These are phyloP conservation scores for Tephrocybe sp. DNA, from an alignment of 768 basidiomycete genomes.

Conservation along the genomic window DNA sequence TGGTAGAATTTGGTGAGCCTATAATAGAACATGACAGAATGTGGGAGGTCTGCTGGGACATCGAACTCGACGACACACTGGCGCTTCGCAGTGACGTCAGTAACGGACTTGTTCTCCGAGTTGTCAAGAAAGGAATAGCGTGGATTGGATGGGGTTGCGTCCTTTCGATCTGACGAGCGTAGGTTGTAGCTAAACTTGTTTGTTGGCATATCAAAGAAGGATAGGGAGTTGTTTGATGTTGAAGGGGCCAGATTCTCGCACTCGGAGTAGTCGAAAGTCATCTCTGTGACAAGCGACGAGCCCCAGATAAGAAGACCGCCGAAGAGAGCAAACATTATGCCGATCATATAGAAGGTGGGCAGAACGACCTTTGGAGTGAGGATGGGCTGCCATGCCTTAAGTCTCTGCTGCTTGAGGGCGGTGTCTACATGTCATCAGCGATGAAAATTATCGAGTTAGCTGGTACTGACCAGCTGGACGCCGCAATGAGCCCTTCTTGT, in stretches of 20 bases:
- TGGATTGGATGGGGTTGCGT: slow-evolving; percentile 55
- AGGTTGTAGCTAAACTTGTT: slow-evolving; percentile 67
- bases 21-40: slow-evolving; percentile 91
- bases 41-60: slow-evolving; percentile 70
- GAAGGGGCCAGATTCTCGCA: slow-evolving; percentile 69
- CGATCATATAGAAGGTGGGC: slow-evolving; percentile 93
- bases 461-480: slow-evolving; percentile 73
- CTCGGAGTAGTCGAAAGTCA: slow-evolving; percentile 92
- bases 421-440: slow-evolving; percentile 59
- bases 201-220: slow-evolving; percentile 56
- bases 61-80: slow-evolving; percentile 83
- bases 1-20: slow-evolving; percentile 96
- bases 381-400: slow-evolving; percentile 99
- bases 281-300: slow-evolving; percentile 75
- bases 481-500: slow-evolving; percentile 66
- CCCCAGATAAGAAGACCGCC: slow-evolving; percentile 96
- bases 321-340: slow-evolving; percentile 92
- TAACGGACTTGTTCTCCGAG: slow-evolving; percentile 38
- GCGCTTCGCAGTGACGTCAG: slow-evolving; percentile 37
- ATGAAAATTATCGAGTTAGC: slow-evolving; percentile 8
- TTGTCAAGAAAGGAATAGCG: slow-evolving; percentile 73
- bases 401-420: slow-evolving; percentile 97
- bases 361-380: slow-evolving; percentile 96
- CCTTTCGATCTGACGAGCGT: slow-evolving; percentile 49
- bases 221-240: slow-evolving; percentile 28